Conservation (phyloP, 129 eudicot species). For the Centrapalus pauciflorus region DNA sequence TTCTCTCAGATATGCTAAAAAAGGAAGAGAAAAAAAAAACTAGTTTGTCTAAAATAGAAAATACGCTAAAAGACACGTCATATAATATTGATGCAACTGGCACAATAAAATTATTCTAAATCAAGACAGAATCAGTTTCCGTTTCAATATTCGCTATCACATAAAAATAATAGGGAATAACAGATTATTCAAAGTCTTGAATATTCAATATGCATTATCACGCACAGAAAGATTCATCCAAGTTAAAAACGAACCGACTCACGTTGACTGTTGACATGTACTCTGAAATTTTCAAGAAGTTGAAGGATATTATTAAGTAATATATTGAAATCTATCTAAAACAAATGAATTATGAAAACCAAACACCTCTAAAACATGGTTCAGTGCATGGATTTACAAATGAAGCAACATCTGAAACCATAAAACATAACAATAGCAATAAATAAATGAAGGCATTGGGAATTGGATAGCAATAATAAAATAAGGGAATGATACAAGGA, state of each 20-base stretch:
- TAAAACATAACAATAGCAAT: neutral
- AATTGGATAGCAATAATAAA: slow-evolving; percentile 16
- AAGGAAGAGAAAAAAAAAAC: neutral
- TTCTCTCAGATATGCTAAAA: slow-evolving; percentile 2
- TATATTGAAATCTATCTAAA: neutral
- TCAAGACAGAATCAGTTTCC: neutral
- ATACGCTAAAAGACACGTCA: slow-evolving; percentile 12
- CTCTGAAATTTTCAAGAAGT: neutral
- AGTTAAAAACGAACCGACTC: neutral
- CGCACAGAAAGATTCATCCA: neutral
- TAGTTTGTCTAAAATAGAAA: slow-evolving; percentile 6
- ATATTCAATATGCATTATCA: neutral
- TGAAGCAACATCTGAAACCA: neutral
- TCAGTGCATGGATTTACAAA: neutral
- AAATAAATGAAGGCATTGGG: neutral
- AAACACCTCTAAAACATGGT: neutral
- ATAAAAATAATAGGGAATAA: too few relatives aligned
- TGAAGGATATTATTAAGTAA: neutral
- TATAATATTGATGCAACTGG: slow-evolving; percentile 10
- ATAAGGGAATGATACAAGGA: neutral
- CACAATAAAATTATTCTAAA: slow-evolving; percentile 4
- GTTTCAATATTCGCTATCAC: neutral
- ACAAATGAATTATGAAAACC: neutral
- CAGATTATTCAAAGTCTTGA: neutral
- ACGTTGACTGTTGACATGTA: neutral